Base-by-base conservation (phyloP, 1,139 yeast species). In the Hyphopichia wangnamkhiaoensis region DNA sequence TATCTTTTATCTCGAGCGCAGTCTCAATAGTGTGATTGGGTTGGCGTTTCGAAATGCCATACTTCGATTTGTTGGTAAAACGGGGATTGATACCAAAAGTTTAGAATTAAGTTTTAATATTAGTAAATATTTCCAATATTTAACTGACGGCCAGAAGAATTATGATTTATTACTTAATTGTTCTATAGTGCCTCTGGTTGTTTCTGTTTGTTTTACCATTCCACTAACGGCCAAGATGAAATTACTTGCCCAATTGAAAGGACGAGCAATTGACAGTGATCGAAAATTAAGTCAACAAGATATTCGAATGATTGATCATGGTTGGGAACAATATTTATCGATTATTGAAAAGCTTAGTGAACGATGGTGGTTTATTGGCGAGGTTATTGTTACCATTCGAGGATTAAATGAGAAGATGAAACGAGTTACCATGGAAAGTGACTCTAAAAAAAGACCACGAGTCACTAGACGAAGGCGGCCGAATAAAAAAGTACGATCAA, bases 361-460 rank as follows among this genome's bases (percentile, higher is more conserved):
- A 3, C 49, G 42, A 20, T 58, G 62, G 62, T 53, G 54, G 54
- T 56, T 56, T 37, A 46, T 56, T 4, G 40, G 38, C 9, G 56
- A 56, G 29, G 50, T 52, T 2, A 25, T 52, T 4, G 33, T 31
- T 4, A 46, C 42, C 5, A 39, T 50, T 5, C 40, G 39, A 9
- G 37, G 37, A 13, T 40, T 52, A 33, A 34, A 37, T 35, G 35
- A 25, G 31, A 30, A 36, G 24, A 37, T 45, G 19, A 37, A 34
- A 10, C 40, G 38, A 14, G 40, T 25, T 5, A 15, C 10, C 5
- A n/a, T n/a, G n/a, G n/a, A n/a, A n/a, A 28, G 13, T 8, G 14
- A 13, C 15, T 5, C 30, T 13, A 13, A 37, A 13, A 29, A 28
- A 19, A 23, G 7, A 19, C n/a, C n/a, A n/a, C n/a, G n/a, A n/a